These are phyloP conservation scores for Sclerotinia minor DNA, from an alignment of 2,329 filamentous ascomycete genomes.

Conservation along the genomic window DNA sequence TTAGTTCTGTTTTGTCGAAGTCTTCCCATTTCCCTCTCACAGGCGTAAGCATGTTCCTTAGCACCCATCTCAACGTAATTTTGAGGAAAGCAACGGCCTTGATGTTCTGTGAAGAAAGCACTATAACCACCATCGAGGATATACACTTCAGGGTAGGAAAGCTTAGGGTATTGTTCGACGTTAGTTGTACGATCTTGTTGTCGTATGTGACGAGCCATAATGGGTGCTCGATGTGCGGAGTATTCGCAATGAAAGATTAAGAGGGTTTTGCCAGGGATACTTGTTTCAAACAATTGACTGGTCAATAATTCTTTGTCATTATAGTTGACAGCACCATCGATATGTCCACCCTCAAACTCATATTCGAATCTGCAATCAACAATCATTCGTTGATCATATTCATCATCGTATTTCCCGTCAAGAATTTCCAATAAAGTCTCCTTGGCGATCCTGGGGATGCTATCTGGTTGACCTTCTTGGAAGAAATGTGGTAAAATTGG, in stretches of 20 bases:
- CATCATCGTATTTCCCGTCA: conserved; percentile 75
- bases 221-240: conserved; percentile 90
- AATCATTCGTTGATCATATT: conserved; percentile 79
- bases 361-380: conserved; percentile 99
- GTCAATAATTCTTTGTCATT: conserved; percentile 92
- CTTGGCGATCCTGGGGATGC: conserved; percentile 81
- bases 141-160: conserved; percentile 97
- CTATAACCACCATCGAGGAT: conserved; percentile 97
- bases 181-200: conserved; percentile 85
- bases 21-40: conserved; percentile 91
- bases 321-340: conserved; percentile 89
- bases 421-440: conserved; percentile 83
- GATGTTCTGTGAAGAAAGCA: conserved; percentile 80
- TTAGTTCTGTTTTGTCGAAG: conserved; percentile 84
- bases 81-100: conserved; percentile 82
- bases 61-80: conserved; percentile 97
- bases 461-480: conserved; percentile 76
- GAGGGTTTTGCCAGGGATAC: conserved; percentile 69
- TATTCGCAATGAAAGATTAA: conserved; percentile 98
- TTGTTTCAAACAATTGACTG: conserved; percentile 69
- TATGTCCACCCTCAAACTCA: conserved; percentile 95
- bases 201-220: conserved; percentile 93
- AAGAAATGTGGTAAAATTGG: conserved; percentile 82
- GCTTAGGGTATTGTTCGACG: conserved; percentile 77
- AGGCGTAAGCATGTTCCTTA: conserved; percentile 86